phyloP scores from a whole-genome alignment of 495 filamentous ascomycete species.

The Hypoxylon intermedium region DNA sequence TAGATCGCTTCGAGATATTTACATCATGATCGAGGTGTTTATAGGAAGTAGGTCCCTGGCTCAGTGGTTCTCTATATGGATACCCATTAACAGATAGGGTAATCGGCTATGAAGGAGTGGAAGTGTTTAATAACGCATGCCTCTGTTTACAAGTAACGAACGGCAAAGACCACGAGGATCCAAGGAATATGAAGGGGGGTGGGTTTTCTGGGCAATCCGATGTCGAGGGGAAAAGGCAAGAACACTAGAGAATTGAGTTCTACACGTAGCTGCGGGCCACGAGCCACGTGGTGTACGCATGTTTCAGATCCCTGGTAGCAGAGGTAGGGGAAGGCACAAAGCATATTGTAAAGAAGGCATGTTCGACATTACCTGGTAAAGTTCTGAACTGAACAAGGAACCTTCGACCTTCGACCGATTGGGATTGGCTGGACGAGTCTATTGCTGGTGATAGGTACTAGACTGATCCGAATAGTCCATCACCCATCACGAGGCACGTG shows the following conservation, averaged over 20 bases:
- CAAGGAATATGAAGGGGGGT: background rate
- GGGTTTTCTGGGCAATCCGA: too few species aligned
- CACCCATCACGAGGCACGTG: background rate
- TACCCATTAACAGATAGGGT: background rate
- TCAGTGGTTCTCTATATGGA: conserved; percentile 1
- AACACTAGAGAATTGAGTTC: conserved; percentile 17
- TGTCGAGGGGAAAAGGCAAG: conserved; percentile 4
- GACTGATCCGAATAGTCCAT: background rate
- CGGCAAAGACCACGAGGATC: background rate
- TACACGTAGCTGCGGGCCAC: background rate
- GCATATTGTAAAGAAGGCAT: background rate
- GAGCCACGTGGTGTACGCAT: background rate
- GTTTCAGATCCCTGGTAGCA: conserved; percentile 6
- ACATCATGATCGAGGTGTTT: background rate
- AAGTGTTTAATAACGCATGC: too few species aligned
- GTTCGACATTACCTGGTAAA: background rate
- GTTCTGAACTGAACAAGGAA: background rate
- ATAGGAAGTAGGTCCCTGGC: background rate
- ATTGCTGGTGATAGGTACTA: background rate
- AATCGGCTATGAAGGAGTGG: background rate
- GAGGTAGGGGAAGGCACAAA: conserved; percentile 15
- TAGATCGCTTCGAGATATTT: background rate
- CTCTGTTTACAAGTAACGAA: background rate
- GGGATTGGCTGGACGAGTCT: background rate
- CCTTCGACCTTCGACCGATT: background rate